phyloP scores from a whole-genome alignment of 2,329 filamentous ascomycete genomes.

The Phialocephala sp. region DNA sequence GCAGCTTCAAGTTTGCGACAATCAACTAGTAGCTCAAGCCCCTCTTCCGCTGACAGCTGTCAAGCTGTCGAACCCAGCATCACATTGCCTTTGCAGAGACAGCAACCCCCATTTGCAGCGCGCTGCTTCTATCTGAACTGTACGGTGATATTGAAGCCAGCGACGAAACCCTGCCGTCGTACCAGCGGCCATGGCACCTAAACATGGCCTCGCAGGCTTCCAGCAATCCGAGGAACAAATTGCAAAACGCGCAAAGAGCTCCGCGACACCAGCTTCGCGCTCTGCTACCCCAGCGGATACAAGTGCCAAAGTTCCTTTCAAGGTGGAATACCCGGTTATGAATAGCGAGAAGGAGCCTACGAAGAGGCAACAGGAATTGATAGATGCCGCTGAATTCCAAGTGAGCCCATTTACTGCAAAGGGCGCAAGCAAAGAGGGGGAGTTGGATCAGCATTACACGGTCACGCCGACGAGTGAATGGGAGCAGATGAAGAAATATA shows the following conservation, averaged over 20 bases:
- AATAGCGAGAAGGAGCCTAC: constrained; percentile 9
- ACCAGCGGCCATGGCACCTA: constrained; percentile 37
- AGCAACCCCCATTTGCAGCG: background rate
- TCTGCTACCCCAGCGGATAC: constrained; percentile 27
- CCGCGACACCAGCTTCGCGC: constrained; percentile 30
- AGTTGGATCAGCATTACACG: constrained; percentile 39
- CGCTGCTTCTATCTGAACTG: background rate
- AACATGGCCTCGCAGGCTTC: constrained; percentile 31
- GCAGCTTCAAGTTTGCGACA: constrained; percentile 1
- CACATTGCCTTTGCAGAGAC: background rate
- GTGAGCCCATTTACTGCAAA: constrained; percentile 36
- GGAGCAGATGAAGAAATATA: constrained; percentile 48
- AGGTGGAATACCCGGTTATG: constrained; percentile 29
- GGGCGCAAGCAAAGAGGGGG: constrained; percentile 31
- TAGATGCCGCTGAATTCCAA: constrained; percentile 30
- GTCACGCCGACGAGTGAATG: constrained; percentile 45
- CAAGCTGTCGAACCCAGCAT: background rate
- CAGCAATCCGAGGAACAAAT: constrained; percentile 21
- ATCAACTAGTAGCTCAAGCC: background rate
- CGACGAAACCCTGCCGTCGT: background rate
- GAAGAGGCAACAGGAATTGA: constrained; percentile 27
- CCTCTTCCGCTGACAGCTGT: constrained; percentile 7
- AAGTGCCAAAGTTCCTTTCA: constrained; percentile 30
- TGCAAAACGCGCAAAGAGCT: constrained; percentile 36
- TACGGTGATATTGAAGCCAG: background rate